A percentile compares a stretch with the other conserved stretches of the same genome.
Evolutionary conservation across 1,284 basidiomycete species (phyloP).

Genomic region (Sporisorium sorghi): DNA sequence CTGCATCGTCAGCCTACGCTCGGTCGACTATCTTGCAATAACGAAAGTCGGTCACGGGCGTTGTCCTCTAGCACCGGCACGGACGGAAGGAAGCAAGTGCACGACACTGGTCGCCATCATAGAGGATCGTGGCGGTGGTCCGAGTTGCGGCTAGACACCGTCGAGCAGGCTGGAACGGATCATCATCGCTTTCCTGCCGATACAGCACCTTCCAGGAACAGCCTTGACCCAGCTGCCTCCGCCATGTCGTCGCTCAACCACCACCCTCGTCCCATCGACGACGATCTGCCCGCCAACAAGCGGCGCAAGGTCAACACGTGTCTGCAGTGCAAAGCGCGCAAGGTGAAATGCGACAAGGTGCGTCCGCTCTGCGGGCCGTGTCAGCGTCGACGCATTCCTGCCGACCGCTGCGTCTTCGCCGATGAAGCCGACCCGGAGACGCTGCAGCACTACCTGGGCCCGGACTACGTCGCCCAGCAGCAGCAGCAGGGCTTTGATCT

Average conservation of each 20-base stretch:
- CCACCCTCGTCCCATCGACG: slow-evolving; percentile 42
- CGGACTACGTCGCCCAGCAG: slow-evolving; percentile 41
- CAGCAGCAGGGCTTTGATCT: slow-evolving; percentile 40
- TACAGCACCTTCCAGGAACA: neutral
- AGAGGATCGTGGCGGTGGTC: neutral
- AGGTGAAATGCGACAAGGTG: slow-evolving; percentile 64
- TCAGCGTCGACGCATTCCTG: slow-evolving; percentile 59
- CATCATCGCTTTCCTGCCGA: neutral
- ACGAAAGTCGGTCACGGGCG: neutral
- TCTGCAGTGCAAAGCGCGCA: slow-evolving; percentile 63
- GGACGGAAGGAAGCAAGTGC: neutral
- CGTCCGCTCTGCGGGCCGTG: slow-evolving; percentile 65
- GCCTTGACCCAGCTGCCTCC: neutral
- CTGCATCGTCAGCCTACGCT: slow-evolving; percentile 7
- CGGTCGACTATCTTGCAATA: neutral
- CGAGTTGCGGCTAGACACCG: neutral
- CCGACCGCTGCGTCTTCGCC: slow-evolving; percentile 59
- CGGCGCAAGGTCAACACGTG: slow-evolving; percentile 67
- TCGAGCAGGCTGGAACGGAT: neutral
- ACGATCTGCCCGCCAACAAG: slow-evolving; percentile 46
- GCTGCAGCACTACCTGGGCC: slow-evolving; percentile 44
- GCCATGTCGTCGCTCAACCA: slow-evolving; percentile 32
- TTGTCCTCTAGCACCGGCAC: neutral
- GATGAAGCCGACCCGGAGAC: slow-evolving; percentile 53
- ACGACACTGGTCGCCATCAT: neutral